Percentiles rank a stretch among this genome's conserved stretches.
Conservation (phyloP, 2,329 filamentous ascomycete genomes). For the Neonectria sp. region DNA sequence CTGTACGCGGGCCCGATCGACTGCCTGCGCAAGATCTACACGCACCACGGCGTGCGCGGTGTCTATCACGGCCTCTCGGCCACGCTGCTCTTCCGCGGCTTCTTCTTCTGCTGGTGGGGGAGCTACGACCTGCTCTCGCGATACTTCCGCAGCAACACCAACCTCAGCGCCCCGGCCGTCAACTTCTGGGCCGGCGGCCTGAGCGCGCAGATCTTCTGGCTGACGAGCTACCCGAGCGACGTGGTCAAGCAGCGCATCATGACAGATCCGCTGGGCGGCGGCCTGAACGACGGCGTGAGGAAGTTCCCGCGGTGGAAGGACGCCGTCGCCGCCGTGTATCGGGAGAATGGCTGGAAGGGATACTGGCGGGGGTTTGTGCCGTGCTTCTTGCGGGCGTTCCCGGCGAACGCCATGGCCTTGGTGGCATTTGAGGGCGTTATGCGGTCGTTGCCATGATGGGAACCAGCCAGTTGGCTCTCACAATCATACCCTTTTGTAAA, state of each 20-base stretch:
- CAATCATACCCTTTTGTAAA: conserved; percentile 13
- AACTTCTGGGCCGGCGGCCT: conserved; percentile 99
- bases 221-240: conserved; percentile 91
- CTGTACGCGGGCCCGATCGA: conserved; percentile 91
- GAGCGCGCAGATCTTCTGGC: conserved; percentile 95
- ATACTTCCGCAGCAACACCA: conserved; percentile 76
- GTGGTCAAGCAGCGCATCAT: conserved; percentile 97
- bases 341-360: conserved; percentile 81
- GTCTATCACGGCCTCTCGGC: conserved; percentile 89
- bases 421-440: conserved; percentile 95
- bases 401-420: conserved; percentile 94
- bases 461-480: not conserved
- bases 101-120: conserved; percentile 99
- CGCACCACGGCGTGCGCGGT: conserved; percentile 81
- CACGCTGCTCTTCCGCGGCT: conserved; percentile 89
- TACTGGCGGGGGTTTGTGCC: conserved; percentile 96
- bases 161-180: conserved; percentile 81
- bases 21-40: conserved; percentile 79
- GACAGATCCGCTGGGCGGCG: conserved; percentile 89
- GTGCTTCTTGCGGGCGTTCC: conserved; percentile 94
- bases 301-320: conserved; percentile 84
- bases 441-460: conserved; percentile 70
- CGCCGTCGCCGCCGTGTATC: conserved; percentile 83
- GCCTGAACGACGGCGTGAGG: conserved; percentile 75
- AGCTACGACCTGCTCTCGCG: conserved; percentile 89